phyloP scores from a whole-genome alignment of 805 yeast species.

The Candida taoyuanica region DNA sequence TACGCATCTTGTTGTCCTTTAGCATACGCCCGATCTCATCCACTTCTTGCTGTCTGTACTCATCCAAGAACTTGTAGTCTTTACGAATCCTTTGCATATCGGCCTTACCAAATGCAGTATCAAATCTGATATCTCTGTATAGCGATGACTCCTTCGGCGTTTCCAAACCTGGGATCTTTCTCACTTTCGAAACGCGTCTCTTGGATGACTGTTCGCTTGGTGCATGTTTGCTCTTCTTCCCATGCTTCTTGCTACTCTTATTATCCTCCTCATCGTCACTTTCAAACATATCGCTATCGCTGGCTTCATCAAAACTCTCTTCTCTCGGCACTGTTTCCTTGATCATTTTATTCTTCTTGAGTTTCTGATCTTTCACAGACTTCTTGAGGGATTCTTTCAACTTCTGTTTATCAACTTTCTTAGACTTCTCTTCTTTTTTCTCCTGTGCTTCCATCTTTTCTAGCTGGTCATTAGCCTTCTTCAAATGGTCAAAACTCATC shows the following conservation, averaged over 20 bases:
- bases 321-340: conserved; percentile 17
- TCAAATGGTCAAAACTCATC: conserved; percentile 62
- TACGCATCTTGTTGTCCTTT: conserved; percentile 46
- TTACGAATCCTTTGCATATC: conserved; percentile 62
- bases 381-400: conserved; percentile 1
- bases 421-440: conserved; percentile 3
- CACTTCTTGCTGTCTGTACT: conserved; percentile 75
- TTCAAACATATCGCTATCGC: conserved; percentile 29
- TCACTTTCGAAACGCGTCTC: conserved; percentile 58
- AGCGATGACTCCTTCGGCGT: conserved; percentile 35
- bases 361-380: background rate
- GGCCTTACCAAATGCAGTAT: conserved; percentile 82
- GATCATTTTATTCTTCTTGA: background rate
- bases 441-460: conserved; percentile 18
- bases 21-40: conserved; percentile 50
- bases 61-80: conserved; percentile 82
- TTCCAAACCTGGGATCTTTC: conserved; percentile 70
- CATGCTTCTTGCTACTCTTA: conserved; percentile 12
- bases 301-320: conserved; percentile 14
- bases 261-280: conserved; percentile 26
- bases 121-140: conserved; percentile 84
- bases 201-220: conserved; percentile 79
- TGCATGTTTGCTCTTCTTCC: conserved; percentile 69
- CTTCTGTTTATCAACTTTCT: background rate
- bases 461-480: conserved; percentile 49